A percentile compares a stretch with the other conserved stretches of the same genome.
Conservation (phyloP, 2,329 filamentous ascomycete species). For the Aspergillus candidus region DNA sequence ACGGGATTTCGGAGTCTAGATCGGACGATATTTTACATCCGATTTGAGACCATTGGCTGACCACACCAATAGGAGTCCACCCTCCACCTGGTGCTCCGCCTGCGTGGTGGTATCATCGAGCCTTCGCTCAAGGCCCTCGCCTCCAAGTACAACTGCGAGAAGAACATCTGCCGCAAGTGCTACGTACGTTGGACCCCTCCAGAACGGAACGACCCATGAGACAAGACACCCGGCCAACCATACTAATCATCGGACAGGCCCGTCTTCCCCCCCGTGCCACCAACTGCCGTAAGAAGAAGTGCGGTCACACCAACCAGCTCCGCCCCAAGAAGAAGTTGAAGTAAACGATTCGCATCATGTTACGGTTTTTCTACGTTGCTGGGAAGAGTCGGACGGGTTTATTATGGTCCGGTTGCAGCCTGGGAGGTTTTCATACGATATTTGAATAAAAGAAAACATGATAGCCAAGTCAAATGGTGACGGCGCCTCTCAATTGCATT, state of each 20-base stretch:
- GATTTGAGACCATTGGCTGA: too few species aligned
- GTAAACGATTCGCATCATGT: constrained; percentile 46
- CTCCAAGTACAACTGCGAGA: constrained; percentile 99
- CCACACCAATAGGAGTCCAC: constrained; percentile 71
- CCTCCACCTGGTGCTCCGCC: constrained; percentile 95
- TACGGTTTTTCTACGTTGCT: constrained; percentile 45
- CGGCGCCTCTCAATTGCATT: constrained; percentile 34
- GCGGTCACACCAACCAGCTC: constrained; percentile 99
- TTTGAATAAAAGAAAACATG: constrained; percentile 35
- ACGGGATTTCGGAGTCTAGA: too few species aligned
- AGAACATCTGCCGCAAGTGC: constrained; percentile 99
- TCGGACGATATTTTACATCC: too few species aligned
- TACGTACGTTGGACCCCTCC: constrained; percentile 63
- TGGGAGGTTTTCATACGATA: constrained; percentile 32
- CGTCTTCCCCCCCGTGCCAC: constrained; percentile 96
- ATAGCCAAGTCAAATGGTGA: constrained; percentile 32
- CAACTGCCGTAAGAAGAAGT: constrained; percentile 99
- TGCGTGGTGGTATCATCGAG: constrained; percentile 99
- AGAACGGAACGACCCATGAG: background rate
- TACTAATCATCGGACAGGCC: constrained; percentile 37
- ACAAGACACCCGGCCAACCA: background rate
- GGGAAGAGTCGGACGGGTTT: constrained; percentile 26
- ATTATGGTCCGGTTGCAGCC: constrained; percentile 28
- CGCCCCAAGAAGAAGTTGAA: constrained; percentile 99
- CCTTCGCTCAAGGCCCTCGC: constrained; percentile 97